Evolutionary conservation across 73 alveolate genomes (phyloP).

Genomic region (Paramecium bursaria): DNA sequence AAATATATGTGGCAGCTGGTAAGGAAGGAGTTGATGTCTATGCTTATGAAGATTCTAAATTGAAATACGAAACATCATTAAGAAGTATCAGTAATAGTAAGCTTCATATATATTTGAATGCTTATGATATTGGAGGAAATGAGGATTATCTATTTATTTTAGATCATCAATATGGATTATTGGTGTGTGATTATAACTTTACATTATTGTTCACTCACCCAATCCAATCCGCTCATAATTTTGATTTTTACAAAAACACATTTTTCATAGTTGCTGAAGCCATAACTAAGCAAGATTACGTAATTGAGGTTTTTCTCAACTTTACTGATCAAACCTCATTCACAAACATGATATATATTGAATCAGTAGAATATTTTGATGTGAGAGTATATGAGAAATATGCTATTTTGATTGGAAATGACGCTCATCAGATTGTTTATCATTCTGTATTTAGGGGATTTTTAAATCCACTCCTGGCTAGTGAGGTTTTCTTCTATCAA

Average conservation of each 20-base stretch:
- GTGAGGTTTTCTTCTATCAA: no score
- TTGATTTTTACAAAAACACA: conserved; percentile 7
- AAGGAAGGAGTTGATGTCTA: conserved; percentile 49
- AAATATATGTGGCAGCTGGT: conserved; percentile 30
- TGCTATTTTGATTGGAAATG: conserved; percentile 56
- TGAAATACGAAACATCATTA: not conserved
- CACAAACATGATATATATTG: not conserved
- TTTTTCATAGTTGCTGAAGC: conserved; percentile 43
- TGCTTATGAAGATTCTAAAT: not conserved
- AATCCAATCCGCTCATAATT: not conserved
- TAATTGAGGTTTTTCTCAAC: conserved; percentile 14
- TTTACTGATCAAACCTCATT: not conserved
- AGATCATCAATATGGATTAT: conserved; percentile 20
- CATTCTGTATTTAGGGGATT: conserved; percentile 29
- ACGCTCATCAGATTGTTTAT: conserved; percentile 16
- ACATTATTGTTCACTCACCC: not conserved
- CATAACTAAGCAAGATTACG: conserved; percentile 28
- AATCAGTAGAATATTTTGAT: not conserved
- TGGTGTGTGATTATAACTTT: conserved; percentile 43
- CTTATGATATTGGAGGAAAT: conserved; percentile 29
- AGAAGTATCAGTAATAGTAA: not conserved
- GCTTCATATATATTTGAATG: conserved; percentile 2
- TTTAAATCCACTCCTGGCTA: no score
- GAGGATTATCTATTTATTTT: conserved; percentile 7
- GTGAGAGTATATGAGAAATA: conserved; percentile 36